These are phyloP conservation scores for Mycoemilia scoparia DNA, from an alignment of 192 early-diverging fungal genomes.

Conservation along the genomic window DNA sequence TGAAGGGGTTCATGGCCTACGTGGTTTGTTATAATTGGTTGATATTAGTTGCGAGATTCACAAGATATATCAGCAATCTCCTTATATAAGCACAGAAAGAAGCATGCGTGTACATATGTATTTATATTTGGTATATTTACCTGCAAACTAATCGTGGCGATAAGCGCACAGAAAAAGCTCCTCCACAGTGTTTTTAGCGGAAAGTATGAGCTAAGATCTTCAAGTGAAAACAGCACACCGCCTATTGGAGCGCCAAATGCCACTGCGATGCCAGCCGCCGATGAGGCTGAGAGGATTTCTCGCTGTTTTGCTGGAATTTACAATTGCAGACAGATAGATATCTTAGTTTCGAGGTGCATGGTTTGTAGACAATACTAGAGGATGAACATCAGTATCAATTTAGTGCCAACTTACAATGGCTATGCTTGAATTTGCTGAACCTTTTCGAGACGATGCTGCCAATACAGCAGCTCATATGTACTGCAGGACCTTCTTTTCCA, in stretches of 20 bases:
- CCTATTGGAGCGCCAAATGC: slow-evolving; percentile 57
- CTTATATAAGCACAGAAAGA: slow-evolving; percentile 3
- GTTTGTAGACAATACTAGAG: slow-evolving; percentile 4
- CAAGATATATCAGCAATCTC: slow-evolving; percentile 3
- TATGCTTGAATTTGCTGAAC: slow-evolving; percentile 68
- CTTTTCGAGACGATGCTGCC: slow-evolving; percentile 66
- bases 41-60: too few relatives aligned
- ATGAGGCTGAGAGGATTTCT: slow-evolving; percentile 52
- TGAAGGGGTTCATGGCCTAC: slow-evolving; percentile 85
- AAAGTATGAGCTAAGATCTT: slow-evolving; percentile 92
- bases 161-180: slow-evolving; percentile 92
- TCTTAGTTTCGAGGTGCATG: slow-evolving; percentile 16
- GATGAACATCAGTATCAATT: slow-evolving; percentile 23
- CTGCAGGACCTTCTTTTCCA: slow-evolving; percentile 89
- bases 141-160: slow-evolving; percentile 79
- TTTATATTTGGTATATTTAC: too few relatives aligned
- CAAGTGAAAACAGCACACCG: slow-evolving; percentile 55
- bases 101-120: too few relatives aligned
- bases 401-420: too few relatives aligned
- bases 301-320: slow-evolving; percentile 26
- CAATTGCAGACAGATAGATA: too few relatives aligned
- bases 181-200: slow-evolving; percentile 91
- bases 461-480: slow-evolving; percentile 81
- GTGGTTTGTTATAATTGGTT: too few relatives aligned
- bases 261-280: slow-evolving; percentile 54